These are phyloP conservation scores for Saccharum hybrid DNA, from an alignment of 202 grass and related monocot species.

Conservation along the genomic window DNA sequence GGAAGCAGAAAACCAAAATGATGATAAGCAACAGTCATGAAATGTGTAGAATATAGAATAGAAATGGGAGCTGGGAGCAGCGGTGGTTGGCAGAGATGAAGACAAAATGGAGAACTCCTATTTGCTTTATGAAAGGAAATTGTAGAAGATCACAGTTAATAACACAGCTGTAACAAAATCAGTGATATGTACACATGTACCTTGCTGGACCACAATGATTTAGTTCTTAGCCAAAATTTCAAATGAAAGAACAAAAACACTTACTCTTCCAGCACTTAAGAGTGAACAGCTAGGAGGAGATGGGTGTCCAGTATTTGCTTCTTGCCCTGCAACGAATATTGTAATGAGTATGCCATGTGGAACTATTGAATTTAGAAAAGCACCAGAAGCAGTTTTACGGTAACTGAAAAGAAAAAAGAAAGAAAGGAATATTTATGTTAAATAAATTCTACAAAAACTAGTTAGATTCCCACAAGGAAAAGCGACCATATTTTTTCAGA, in stretches of 20 bases:
- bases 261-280: constrained; percentile 80
- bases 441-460: not conserved
- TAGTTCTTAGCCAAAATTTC: not conserved
- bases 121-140: not conserved
- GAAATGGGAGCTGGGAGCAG: not conserved
- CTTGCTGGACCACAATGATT: not conserved
- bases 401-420: not conserved
- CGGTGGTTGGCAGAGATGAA: not conserved
- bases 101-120: not conserved
- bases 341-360: constrained; percentile 3
- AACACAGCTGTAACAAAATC: not conserved
- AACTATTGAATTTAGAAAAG: not conserved
- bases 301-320: constrained; percentile 59
- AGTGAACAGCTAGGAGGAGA: constrained; percentile 82
- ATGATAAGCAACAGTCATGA: not conserved
- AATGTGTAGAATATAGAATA: not conserved
- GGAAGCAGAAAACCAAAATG: not conserved
- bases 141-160: not conserved
- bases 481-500: not conserved
- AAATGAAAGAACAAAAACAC: constrained; percentile 26
- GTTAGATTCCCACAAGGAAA: not conserved
- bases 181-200: not conserved
- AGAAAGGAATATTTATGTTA: not conserved
- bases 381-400: constrained; percentile 3
- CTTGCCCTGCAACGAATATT: constrained; percentile 55